Evolutionary conservation across 305 asterid genomes (phyloP).

Genomic region (Solanum chacoense): DNA sequence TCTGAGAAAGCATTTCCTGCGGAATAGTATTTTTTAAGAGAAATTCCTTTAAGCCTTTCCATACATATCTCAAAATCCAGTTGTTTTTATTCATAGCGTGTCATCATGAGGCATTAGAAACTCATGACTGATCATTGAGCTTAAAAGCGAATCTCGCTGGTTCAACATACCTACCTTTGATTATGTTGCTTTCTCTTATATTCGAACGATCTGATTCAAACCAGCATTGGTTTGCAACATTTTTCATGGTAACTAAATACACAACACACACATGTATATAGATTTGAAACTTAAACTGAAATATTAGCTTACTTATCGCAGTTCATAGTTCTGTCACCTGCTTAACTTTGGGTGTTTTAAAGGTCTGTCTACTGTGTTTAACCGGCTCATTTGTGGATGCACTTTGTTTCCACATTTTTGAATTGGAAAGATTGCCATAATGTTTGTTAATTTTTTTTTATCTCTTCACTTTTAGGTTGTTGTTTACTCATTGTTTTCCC

Average conservation of each 20-base stretch:
- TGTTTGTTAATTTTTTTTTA: background rate
- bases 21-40: background rate
- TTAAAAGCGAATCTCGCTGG: background rate
- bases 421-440: background rate
- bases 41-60: background rate
- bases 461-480: background rate
- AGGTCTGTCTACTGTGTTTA: background rate
- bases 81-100: background rate
- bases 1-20: background rate
- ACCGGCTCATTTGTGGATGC: background rate
- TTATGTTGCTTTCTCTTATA: background rate
- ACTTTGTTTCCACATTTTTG: background rate
- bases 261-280: background rate
- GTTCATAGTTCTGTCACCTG: background rate
- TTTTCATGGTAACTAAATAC: background rate
- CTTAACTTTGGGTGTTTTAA: background rate
- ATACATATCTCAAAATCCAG: background rate
- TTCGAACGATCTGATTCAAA: background rate
- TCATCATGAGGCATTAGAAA: background rate
- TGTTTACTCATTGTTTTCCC: background rate
- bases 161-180: background rate
- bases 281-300: background rate
- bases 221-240: background rate
- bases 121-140: background rate
- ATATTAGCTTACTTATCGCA: background rate